phyloP scores from a whole-genome alignment of 2,329 filamentous ascomycete genomes.

The Colletotrichum orbiculare region DNA sequence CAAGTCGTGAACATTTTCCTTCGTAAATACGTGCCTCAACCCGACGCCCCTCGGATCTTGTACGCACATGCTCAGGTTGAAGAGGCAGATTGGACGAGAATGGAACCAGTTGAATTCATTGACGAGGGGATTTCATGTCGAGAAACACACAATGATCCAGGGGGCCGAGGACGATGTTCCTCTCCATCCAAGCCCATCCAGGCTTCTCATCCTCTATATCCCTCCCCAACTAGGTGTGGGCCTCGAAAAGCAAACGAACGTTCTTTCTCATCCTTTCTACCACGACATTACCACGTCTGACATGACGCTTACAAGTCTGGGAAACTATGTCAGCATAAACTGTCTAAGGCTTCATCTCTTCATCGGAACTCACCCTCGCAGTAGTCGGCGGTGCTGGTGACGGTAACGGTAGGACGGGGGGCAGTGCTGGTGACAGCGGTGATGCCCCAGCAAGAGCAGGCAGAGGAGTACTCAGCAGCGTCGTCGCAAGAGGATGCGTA shows the following conservation, averaged over 20 bases:
- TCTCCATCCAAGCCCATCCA: slow-evolving; percentile 21
- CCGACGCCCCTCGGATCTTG: neutral
- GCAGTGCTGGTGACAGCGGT: slow-evolving; percentile 52
- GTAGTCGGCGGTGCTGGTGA: slow-evolving; percentile 54
- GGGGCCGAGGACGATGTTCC: neutral
- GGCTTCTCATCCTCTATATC: slow-evolving; percentile 4
- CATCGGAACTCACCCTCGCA: slow-evolving; percentile 46
- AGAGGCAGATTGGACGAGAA: neutral
- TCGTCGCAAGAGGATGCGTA: slow-evolving; percentile 54
- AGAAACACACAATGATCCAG: slow-evolving; percentile 1
- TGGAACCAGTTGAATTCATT: slow-evolving; percentile 19
- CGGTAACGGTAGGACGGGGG: slow-evolving; percentile 51
- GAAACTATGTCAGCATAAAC: neutral
- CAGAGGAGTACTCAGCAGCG: slow-evolving; percentile 50
- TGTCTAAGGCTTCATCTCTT: neutral
- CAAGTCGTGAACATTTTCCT: slow-evolving; percentile 30
- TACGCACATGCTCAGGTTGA: neutral
- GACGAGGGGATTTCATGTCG: slow-evolving; percentile 2
- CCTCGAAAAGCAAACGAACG: slow-evolving; percentile 24
- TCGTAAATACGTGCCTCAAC: slow-evolving; percentile 12
- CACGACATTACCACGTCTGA: neutral
- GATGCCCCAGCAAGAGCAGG: slow-evolving; percentile 59
- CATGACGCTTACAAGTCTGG: slow-evolving; percentile 30
- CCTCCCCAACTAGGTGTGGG: neutral
- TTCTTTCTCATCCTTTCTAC: slow-evolving; percentile 1